Conservation (phyloP, 2,329 filamentous ascomycete species). For the Berkeleyomyces basicola region DNA sequence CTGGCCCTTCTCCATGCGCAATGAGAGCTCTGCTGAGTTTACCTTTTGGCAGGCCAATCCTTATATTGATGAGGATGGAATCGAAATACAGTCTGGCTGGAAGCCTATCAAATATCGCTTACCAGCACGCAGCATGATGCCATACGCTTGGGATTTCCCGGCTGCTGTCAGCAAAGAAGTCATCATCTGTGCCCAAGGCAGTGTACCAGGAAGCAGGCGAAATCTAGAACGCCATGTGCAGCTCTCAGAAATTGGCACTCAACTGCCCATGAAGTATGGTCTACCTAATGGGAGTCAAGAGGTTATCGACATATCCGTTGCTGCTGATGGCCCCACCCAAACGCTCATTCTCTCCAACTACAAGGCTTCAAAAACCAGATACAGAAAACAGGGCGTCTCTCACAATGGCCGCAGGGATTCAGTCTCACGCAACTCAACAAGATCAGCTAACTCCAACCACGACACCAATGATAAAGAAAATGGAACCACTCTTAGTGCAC, state of each 20-base stretch:
- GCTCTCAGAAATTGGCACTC: constrained; percentile 87
- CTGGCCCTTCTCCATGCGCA: constrained; percentile 97
- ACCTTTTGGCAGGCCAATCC: constrained; percentile 93
- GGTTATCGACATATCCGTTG: constrained; percentile 92
- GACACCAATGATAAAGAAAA: constrained; percentile 89
- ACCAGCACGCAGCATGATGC: constrained; percentile 93
- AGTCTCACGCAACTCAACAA: not conserved
- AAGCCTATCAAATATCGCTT: constrained; percentile 82
- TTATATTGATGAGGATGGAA: constrained; percentile 78
- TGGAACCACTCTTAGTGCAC: constrained; percentile 73
- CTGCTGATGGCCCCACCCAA: constrained; percentile 88
- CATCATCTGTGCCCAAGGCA: constrained; percentile 56
- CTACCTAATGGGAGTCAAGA: constrained; percentile 53
- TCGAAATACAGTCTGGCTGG: constrained; percentile 73
- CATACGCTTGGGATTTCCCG: constrained; percentile 97
- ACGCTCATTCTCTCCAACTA: constrained; percentile 90
- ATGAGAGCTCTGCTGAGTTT: constrained; percentile 93
- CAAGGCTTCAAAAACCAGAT: constrained; percentile 81
- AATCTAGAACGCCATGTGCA: constrained; percentile 75
- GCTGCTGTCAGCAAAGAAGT: constrained; percentile 94
- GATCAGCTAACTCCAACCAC: constrained; percentile 39
- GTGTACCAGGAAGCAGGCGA: not conserved
- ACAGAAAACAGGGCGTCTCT: constrained; percentile 24
- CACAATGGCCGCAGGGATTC: constrained; percentile 7
- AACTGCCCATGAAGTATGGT: constrained; percentile 83